Conservation (phyloP, 192 early-diverging fungal species). For the Backusella morwellensis region DNA sequence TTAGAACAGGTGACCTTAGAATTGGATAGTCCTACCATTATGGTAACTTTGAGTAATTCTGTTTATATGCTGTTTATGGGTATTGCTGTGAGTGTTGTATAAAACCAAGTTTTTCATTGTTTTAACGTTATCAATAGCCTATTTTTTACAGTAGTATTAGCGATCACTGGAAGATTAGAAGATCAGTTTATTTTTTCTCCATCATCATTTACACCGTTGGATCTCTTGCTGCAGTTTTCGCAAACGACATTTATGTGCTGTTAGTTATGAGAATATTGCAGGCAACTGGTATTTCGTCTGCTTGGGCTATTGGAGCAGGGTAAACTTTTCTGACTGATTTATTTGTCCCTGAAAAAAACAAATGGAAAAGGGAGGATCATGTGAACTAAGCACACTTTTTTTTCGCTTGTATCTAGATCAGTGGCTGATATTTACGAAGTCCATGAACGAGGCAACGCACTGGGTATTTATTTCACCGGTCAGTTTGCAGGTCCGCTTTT, state of each 20-base stretch:
- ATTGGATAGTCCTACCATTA: constrained; percentile 26
- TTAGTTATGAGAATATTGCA: constrained; percentile 44
- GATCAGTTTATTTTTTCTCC: constrained; percentile 41
- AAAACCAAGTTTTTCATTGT: background rate
- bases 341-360: background rate
- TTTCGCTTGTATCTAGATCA: constrained; percentile 40
- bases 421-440: constrained; percentile 34
- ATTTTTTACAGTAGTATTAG: constrained; percentile 44
- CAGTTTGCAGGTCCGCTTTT: constrained; percentile 35
- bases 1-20: constrained; percentile 12
- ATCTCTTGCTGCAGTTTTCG: constrained; percentile 41
- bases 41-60: constrained; percentile 34
- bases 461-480: constrained; percentile 32
- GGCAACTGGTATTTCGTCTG: constrained; percentile 43
- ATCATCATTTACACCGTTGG: constrained; percentile 40
- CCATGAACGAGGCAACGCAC: constrained; percentile 30
- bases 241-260: constrained; percentile 33
- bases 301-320: constrained; percentile 46
- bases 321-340: constrained; percentile 3
- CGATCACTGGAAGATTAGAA: constrained; percentile 41
- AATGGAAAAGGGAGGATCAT: background rate
- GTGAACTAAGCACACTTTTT: constrained; percentile 31
- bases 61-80: constrained; percentile 54
- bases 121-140: constrained; percentile 14
- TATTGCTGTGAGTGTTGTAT: constrained; percentile 27